These are phyloP conservation scores for Jamesozyma piceae DNA, from an alignment of 805 yeast species.

Conservation along the genomic window DNA sequence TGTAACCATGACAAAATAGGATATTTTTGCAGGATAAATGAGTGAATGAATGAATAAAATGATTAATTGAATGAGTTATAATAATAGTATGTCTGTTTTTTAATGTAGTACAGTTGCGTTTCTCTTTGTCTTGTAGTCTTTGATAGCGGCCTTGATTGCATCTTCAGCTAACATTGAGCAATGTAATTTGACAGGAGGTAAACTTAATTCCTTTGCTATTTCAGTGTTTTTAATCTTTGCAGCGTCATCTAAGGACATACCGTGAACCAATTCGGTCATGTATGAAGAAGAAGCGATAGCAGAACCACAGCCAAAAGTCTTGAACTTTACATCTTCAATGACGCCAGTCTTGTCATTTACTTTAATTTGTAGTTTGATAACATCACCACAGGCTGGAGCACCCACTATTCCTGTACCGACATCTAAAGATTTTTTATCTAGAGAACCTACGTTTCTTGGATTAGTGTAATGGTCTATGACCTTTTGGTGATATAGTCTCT, in stretches of 20 bases:
- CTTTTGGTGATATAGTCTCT: conserved; percentile 61
- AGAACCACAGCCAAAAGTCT: conserved; percentile 98
- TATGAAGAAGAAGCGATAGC: conserved; percentile 95
- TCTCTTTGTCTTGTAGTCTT: conserved; percentile 87
- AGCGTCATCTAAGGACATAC: conserved; percentile 90
- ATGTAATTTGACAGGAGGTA: conserved; percentile 95
- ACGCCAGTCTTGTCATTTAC: conserved; percentile 86
- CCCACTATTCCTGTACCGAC: conserved; percentile 98
- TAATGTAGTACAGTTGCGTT: conserved; percentile 15
- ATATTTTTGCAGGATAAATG: neutral
- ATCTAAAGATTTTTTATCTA: conserved; percentile 62
- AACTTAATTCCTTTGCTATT: conserved; percentile 86
- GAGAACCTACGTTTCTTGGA: conserved; percentile 93
- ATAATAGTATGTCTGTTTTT: neutral
- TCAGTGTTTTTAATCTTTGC: conserved; percentile 84
- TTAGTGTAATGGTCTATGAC: conserved; percentile 93
- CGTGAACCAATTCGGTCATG: conserved; percentile 91
- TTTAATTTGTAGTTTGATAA: conserved; percentile 91
- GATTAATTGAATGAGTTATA: neutral
- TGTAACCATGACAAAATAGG: too few relatives aligned
- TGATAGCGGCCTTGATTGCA: conserved; percentile 94
- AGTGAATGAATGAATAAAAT: neutral
- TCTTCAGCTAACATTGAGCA: conserved; percentile 99
- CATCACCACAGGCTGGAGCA: conserved; percentile 99
- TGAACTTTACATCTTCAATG: conserved; percentile 90